Conservation (phyloP, 2,329 filamentous ascomycete species). For the Colletotrichum sp. region DNA sequence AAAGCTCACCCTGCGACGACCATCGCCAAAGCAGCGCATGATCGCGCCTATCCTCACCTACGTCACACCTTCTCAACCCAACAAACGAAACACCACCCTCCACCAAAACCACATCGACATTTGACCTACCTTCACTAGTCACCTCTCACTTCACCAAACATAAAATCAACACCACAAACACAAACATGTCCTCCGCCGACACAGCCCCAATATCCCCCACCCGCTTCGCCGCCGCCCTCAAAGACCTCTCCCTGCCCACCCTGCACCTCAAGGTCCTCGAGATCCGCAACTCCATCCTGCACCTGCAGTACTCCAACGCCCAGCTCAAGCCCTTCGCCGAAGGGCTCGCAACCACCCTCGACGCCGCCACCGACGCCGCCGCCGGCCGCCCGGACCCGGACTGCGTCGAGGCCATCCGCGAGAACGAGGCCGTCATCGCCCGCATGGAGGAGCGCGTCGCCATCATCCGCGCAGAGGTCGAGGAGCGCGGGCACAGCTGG, state of each 20-base stretch:
- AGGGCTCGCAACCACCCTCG: slow-evolving; percentile 37
- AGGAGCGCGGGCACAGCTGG: slow-evolving; percentile 62
- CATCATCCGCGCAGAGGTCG: slow-evolving; percentile 69
- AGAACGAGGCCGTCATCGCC: slow-evolving; percentile 73
- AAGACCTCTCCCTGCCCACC: slow-evolving; percentile 67
- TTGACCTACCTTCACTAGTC: no score
- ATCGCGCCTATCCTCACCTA: not conserved
- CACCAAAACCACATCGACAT: not conserved
- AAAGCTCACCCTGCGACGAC: not conserved
- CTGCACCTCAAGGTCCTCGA: slow-evolving; percentile 80
- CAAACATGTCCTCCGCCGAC: slow-evolving; percentile 68
- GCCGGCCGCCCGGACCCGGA: slow-evolving; percentile 61
- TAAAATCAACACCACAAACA: not conserved
- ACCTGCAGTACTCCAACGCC: slow-evolving; percentile 76
- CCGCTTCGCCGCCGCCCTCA: slow-evolving; percentile 71
- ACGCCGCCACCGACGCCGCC: slow-evolving; percentile 26
- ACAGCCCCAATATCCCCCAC: slow-evolving; percentile 64
- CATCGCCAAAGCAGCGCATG: not conserved
- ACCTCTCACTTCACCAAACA: not conserved
- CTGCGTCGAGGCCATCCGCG: slow-evolving; percentile 75
- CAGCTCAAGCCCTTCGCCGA: slow-evolving; percentile 74
- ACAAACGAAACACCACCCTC: not conserved
- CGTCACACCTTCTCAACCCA: not conserved
- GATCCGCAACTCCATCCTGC: slow-evolving; percentile 75
- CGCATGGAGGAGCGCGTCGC: slow-evolving; percentile 71